Conservation (phyloP, 805 yeast species). For the Wickerhamomyces ciferrii region DNA sequence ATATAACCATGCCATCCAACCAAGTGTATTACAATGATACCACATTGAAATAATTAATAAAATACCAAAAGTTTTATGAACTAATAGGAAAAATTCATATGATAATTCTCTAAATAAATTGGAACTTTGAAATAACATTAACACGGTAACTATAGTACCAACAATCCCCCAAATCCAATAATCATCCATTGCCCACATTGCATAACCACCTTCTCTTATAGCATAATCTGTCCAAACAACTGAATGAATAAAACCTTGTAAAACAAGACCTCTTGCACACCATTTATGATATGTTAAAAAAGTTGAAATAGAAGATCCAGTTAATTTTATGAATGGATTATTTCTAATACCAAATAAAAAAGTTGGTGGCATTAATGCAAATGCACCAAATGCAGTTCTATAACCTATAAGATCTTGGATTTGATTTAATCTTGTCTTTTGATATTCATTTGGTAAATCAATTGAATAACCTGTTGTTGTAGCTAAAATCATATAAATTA, state of each 20-base stretch:
- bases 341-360: slow-evolving; percentile 70
- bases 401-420: slow-evolving; percentile 40
- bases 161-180: slow-evolving; percentile 45
- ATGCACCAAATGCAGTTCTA: slow-evolving; percentile 45
- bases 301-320: slow-evolving; percentile 54
- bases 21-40: slow-evolving; percentile 50
- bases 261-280: slow-evolving; percentile 47
- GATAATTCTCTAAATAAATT: slow-evolving; percentile 42
- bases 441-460: slow-evolving; percentile 32
- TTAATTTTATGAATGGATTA: slow-evolving; percentile 54
- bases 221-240: slow-evolving; percentile 48
- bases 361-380: slow-evolving; percentile 51
- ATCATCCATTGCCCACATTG: slow-evolving; percentile 36
- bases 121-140: slow-evolving; percentile 43
- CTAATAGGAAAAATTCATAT: slow-evolving; percentile 57
- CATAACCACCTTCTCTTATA: slow-evolving; percentile 34
- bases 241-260: slow-evolving; percentile 52
- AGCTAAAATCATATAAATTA: slow-evolving; percentile 25
- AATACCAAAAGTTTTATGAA: slow-evolving; percentile 54
- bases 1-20: slow-evolving; percentile 47
- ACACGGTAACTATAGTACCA: slow-evolving; percentile 37
- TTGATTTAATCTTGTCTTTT: slow-evolving; percentile 25
- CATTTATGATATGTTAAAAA: slow-evolving; percentile 65
- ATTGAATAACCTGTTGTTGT: slow-evolving; percentile 29
- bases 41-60: slow-evolving; percentile 50